Base-by-base conservation (phyloP, 495 filamentous ascomycete species). In the Xylaria scruposa region DNA sequence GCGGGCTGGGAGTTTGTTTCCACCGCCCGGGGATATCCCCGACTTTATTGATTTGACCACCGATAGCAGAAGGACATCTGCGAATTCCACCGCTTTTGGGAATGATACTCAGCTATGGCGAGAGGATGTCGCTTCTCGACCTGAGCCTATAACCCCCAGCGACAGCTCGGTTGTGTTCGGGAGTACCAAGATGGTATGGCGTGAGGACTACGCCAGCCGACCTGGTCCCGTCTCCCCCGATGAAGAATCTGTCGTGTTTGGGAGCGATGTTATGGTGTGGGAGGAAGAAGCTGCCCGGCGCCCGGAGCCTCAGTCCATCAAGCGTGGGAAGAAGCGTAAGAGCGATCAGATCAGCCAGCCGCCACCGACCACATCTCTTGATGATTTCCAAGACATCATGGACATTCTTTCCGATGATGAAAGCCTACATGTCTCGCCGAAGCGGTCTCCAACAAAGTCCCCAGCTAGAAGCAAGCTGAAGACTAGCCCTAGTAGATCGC, bases 1-100 rank as follows among this genome's bases (percentile, higher is more conserved):
- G 31, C 56, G 31, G 56, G 56, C 19, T 10, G 24, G 31, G 15
- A 51, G 31, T 19, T 9, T 56, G 56, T 71, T 75, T 61, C 67
- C 36, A 7, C 73, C 77, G 19, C 77, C 76, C n/a, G 79, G 70
- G 49, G 72, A 72, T 69, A 63, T 62, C 42, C 60, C 91, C 42
- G 90, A 92, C 61, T 82, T 90, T 0, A 86, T 96, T 68, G 94
- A 96, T 75, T 79, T 97, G 49, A 96, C 93, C 1, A 88, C 85
- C 17, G 90, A 88, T 49, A 88, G 81, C 75, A 71, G 68, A 74
- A 79, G 26, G 72, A 80, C 47, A 59, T 82, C 51, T 38, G 74
- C 83, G 24, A 81, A 79, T 60, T 83, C 83, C 7, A 67, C 84
- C 69, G 81, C 81, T 5, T 86, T 91, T 77, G 84, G 85, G 12